Evolutionary conservation across 108 stramenopile genomes (phyloP).

Genomic region (Nitzschia inconspicua): DNA sequence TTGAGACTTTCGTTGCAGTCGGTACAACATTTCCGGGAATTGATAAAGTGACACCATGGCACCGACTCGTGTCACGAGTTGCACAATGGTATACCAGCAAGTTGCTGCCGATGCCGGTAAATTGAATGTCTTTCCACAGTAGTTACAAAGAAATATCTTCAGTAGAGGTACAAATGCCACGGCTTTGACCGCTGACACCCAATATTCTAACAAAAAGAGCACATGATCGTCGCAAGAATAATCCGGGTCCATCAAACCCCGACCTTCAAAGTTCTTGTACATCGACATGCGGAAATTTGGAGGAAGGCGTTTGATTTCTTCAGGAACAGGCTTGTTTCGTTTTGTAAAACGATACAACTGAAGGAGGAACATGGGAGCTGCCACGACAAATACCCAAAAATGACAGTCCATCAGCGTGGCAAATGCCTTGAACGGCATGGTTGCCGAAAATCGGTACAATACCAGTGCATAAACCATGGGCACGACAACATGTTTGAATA

Average conservation of each 20-base stretch:
- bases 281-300: no score
- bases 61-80: constrained; percentile 49
- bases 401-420: constrained; percentile 14
- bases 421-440: no score
- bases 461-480: constrained; percentile 16
- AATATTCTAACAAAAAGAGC: constrained; percentile 54
- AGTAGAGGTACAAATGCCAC: constrained; percentile 21
- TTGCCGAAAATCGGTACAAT: not conserved
- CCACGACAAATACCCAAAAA: constrained; percentile 33
- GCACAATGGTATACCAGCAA: constrained; percentile 20
- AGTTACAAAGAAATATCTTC: no score
- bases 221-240: constrained; percentile 32
- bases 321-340: constrained; percentile 18
- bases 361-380: constrained; percentile 18
- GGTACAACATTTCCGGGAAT: constrained; percentile 50
- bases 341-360: not conserved
- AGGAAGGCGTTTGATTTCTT: constrained; percentile 16
- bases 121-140: no score
- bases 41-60: constrained; percentile 56
- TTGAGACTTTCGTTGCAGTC: constrained; percentile 42
- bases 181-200: constrained; percentile 49
- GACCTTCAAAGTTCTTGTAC: no score
- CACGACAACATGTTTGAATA: constrained; percentile 4
- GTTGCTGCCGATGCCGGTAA: constrained; percentile 1
- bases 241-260: constrained; percentile 12